Evolutionary conservation across 1,139 yeast species (phyloP), one percentile per base, ranked within the genome.

Genomic region (Sugiyamaella paludigena): DNA sequence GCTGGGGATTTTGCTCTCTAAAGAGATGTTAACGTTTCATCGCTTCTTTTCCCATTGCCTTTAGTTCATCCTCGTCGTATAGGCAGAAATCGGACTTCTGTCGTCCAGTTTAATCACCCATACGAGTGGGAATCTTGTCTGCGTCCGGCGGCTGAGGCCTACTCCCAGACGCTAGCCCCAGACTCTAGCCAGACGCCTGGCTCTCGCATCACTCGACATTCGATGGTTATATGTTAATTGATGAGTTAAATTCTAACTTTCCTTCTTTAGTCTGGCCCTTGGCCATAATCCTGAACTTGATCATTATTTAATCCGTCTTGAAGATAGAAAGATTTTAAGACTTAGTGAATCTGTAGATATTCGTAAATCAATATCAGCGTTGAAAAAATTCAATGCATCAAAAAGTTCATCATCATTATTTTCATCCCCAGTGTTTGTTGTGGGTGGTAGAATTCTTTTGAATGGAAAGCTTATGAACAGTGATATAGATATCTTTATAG

Each of bases 261-360:
- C 7, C 24, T 19, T 19, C 24, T 19, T 19, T 12, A 40, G 43
- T 29, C 32, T 40, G 43, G 43, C 43, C 43, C 9, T 9, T 31
- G 43, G 43, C 30, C 39, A 34, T 13, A 35, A 38, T 27, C 26
- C 12, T 15, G 46, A 43, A 6, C 12, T 27, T n/a, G 32, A 43
- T n/a, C 36, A 36, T 19, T 43, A 43, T 31, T 13, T 43, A 15
- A 36, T 43, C 30, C 40, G 24, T 15, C 26, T 43, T 24, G 46
- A 43, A 19, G 46, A 43, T 27, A 28, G 32, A 27, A 32, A 15
- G 10, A 10, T 41, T 13, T 15, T 41, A 28, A 24, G 45, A 27
- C 27, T 41, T 27, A 33, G 38, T 2, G 30, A 16, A 12, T 33
- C 45, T 9, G 12, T 30, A 15, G 32, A 37, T 37, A 13, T 37